Conservation (phyloP, 129 eudicot species). For the Lonicera japonica region DNA sequence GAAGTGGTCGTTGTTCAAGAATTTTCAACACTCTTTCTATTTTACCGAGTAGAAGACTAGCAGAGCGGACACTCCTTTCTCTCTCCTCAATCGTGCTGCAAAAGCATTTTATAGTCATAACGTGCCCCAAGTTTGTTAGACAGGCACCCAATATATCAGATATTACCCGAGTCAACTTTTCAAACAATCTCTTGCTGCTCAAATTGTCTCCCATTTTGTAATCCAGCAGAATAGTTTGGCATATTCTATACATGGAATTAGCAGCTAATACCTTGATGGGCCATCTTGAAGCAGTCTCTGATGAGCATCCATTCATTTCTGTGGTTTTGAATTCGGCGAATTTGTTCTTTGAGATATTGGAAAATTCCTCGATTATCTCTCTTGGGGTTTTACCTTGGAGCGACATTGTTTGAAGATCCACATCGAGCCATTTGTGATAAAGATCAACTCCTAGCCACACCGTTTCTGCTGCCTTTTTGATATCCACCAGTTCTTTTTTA, state of each 20-base stretch:
- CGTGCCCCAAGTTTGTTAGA: constrained; percentile 31
- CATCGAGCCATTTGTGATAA: constrained; percentile 28
- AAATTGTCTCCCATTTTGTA: background rate
- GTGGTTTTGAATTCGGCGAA: background rate
- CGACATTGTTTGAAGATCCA: constrained; percentile 12
- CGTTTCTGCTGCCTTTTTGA: constrained; percentile 21
- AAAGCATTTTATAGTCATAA: constrained; percentile 30
- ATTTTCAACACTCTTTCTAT: constrained; percentile 6
- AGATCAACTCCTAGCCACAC: constrained; percentile 29
- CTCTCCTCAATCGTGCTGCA: constrained; percentile 8
- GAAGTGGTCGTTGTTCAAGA: background rate
- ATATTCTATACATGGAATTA: constrained; percentile 37
- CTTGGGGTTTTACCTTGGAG: constrained; percentile 1
- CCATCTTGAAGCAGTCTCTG: constrained; percentile 17
- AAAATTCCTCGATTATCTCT: constrained; percentile 13
- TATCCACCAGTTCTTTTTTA: background rate
- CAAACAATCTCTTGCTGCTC: constrained; percentile 11
- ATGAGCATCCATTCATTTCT: background rate
- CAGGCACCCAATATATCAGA: constrained; percentile 25
- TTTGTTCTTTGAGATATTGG: constrained; percentile 12
- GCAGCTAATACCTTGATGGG: constrained; percentile 22
- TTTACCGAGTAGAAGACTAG: background rate
- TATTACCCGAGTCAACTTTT: constrained; percentile 17
- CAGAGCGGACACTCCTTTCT: background rate
- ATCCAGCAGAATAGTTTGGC: constrained; percentile 14